Percentiles rank a stretch among this genome's conserved stretches.
Evolutionary conservation across 352 stramenopile species (phyloP).

Genomic region (Globisporangium lucens): DNA sequence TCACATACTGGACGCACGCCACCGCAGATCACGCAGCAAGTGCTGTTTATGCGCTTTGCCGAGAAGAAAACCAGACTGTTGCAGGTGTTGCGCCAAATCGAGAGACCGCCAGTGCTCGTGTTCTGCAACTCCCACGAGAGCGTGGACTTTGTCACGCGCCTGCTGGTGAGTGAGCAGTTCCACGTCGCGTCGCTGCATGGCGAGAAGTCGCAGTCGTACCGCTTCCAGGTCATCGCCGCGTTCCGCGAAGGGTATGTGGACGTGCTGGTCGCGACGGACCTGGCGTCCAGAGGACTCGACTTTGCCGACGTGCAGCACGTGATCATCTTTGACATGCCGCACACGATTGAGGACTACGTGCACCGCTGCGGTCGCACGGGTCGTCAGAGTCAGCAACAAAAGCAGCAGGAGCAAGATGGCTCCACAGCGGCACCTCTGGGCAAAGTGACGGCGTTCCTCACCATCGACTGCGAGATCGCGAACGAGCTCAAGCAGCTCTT

Average conservation of each 20-base stretch:
- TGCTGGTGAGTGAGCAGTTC: slow-evolving; percentile 94
- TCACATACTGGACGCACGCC: slow-evolving; percentile 33
- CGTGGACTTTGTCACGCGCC: slow-evolving; percentile 89
- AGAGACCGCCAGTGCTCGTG: slow-evolving; percentile 92
- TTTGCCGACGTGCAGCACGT: slow-evolving; percentile 82
- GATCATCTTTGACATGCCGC: slow-evolving; percentile 89
- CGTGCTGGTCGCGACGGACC: slow-evolving; percentile 90
- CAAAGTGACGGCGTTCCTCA: slow-evolving; percentile 54
- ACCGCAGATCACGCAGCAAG: slow-evolving; percentile 90
- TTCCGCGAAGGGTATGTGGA: slow-evolving; percentile 56
- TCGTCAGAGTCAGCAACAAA: neutral
- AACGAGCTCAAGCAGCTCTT: slow-evolving; percentile 50
- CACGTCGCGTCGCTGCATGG: slow-evolving; percentile 94
- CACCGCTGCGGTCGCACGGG: slow-evolving; percentile 87
- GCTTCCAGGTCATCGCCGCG: slow-evolving; percentile 39
- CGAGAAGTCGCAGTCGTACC: slow-evolving; percentile 75
- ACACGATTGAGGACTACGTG: slow-evolving; percentile 89
- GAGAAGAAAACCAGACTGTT: slow-evolving; percentile 47
- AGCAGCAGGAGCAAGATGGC: neutral
- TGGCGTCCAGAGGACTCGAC: slow-evolving; percentile 87
- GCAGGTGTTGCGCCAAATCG: slow-evolving; percentile 57
- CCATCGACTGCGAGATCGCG: slow-evolving; percentile 48
- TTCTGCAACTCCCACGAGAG: slow-evolving; percentile 97
- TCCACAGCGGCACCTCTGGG: neutral
- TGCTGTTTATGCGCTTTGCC: slow-evolving; percentile 44